Evolutionary conservation across 2,329 filamentous ascomycete genomes (phyloP), one percentile per base, ranked within the genome.

Genomic region (Cordyceps militaris): DNA sequence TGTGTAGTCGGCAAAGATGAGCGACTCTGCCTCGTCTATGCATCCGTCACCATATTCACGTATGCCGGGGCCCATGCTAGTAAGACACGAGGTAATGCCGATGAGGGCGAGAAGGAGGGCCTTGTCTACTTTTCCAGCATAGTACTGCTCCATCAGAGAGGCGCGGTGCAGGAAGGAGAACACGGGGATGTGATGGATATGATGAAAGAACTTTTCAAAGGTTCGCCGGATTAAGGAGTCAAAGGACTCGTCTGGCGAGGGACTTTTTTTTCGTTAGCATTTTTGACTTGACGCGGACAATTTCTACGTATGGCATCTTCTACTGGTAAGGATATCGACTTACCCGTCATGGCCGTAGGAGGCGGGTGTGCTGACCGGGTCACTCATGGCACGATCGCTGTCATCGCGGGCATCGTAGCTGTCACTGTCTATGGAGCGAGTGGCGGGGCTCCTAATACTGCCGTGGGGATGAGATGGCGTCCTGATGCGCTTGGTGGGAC

Each of bases 81-180:
- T 81, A 48, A 83, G 73, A 32, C 81, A 71, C 3, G 79, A 78
- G 2, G 80, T 82, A 63, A 83, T 80, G 51, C 80, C 81, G 8
- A 83, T 71, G 4, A 83, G 69, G 40, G 80, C 79, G 4, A 83
- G 72, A 4, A 83, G 70, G 7, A 84, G 70, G 2, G 79, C 72
- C 42, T 74, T 76, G 63, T 83, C 80, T 61, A 83, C 77, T 61
- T 79, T 79, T 49, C 79, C 80, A 4, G 78, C 75, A 61, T 81
- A 77, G 65, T 82, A 82, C 30, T 80, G 75, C 65, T 83, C 80
- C 79, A 82, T 82, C 24, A 83, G 75, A 2, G 81, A 83, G 13
- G 80, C 79, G 26, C 80, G 79, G 63, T 84, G 81, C 16, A 84
- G 68, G 58, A 83, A 84, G 11, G 79, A 81, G 69, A 80, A 81